Evolutionary conservation across 2,329 filamentous ascomycete genomes (phyloP), one percentile per base, ranked within the genome.

Genomic region (Paramyrothecium roridum): DNA sequence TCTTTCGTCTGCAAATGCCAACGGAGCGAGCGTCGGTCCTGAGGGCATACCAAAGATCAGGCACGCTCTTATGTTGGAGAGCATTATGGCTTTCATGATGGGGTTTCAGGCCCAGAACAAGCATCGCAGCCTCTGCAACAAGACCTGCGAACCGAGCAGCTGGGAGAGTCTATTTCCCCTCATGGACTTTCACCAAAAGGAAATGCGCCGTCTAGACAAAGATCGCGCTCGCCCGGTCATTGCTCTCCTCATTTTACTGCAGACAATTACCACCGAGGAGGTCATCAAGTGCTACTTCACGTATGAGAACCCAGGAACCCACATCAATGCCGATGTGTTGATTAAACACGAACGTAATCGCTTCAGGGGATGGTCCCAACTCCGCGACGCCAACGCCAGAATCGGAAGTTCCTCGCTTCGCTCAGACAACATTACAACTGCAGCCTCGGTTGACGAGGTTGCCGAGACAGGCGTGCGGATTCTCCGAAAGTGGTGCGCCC

Each of bases 51-150:
- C 70, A 52, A 77, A 76, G 61, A 68, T 73, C n/a, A 72, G 72
- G 33, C 73, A 71, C 30, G 73, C 73, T 1, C 68, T 80, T 12
- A 75, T 75, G 34, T 67, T 82, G 10, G 80, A 82, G 61, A 79
- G 79, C 65, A 72, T 80, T 20, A 65, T 82, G 53, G 74, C 78
- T 6, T 85, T 82, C 60, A 78, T 84, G 70, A 69, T 81, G 16
- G 75, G 76, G 1, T 84, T 84, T 65, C 74, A 81, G 57, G 72
- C 78, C 2, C 68, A 78, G 48, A 79, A 78, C 65, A 72, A 77
- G 48, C 68, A 68, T 12, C 74, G 78, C 3, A 66, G 70, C 23
- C 60, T 79, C n/a, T 73, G 77, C 53, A 74, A 75, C 51, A 76
- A 75, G 59, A 65, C 70, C 26, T 67, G 66, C 52, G 79, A 82